Evolutionary conservation across 2,329 filamentous ascomycete species (phyloP), one percentile per base, ranked within the genome.

Genomic region (Macroventuria anomochaeta): DNA sequence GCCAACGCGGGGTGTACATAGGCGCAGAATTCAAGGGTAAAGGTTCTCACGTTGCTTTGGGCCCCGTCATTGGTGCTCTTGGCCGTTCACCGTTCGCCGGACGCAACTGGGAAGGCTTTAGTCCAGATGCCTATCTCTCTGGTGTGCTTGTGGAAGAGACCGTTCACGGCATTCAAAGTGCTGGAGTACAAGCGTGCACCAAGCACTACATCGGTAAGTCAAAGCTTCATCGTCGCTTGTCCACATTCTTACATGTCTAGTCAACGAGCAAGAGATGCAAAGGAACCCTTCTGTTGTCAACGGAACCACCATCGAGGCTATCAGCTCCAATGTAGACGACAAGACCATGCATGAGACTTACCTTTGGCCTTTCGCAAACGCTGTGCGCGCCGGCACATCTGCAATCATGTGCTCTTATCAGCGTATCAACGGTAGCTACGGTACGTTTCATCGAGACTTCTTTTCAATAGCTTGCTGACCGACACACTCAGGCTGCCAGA

Each of bases 251-350:
- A 68, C 72, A 80, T 79, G 58, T 80, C 75, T 89, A 50, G 81
- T 81, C 26, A 88, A 91, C 70, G 88, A 91, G 70, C 88, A 91
- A 71, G 87, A 89, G 70, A 77, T 73, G 2, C 76, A 79, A 36
- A 74, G 79, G 7, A 68, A 75, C 7, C 70, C 72, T 10, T 72
- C 75, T 53, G 78, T 66, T 17, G 82, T 82, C 36, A 88, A 88
- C 63, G 78, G 23, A n/a, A 23, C 23, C 7, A 11, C 15, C 10
- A 17, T 53, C 83, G 81, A 63, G 76, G 76, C 42, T 75, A 57
- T 13, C 55, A 79, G 17, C 69, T 82, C 52, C 82, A 83, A 54
- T n/a, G 8, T 54, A 20, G 81, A 88, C 53, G 86, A 89, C 64
- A 81, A 82, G 59, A 85, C 85, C 0, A 77, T 88, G 51, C 85